A percentile compares a stretch with the other conserved stretches of the same genome.
phyloP scores from a whole-genome alignment of 208 protist species.

The Leishmania mexicana region DNA sequence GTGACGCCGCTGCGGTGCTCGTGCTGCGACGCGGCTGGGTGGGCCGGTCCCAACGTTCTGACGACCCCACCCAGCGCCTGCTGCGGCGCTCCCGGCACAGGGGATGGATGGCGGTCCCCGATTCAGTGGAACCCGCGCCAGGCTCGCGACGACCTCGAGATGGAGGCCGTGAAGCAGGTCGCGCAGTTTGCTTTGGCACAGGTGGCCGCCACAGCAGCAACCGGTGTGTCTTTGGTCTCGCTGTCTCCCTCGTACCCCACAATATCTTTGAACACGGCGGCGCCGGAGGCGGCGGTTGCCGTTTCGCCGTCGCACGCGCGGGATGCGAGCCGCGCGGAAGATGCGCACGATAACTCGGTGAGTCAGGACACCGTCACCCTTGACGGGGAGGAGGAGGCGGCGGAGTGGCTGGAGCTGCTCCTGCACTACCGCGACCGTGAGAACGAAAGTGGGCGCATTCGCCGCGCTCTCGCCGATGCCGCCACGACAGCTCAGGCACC shows the following conservation, averaged over 20 bases:
- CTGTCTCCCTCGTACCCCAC: neutral
- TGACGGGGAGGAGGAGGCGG: conserved; percentile 12
- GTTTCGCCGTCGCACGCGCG: neutral
- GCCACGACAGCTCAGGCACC: neutral
- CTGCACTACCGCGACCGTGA: conserved; percentile 44
- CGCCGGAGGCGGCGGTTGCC: neutral
- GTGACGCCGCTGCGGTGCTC: neutral
- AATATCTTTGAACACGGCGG: neutral
- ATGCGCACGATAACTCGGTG: neutral
- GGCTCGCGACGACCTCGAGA: conserved; percentile 26
- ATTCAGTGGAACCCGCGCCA: conserved; percentile 32
- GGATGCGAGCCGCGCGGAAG: neutral
- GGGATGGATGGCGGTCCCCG: conserved; percentile 27
- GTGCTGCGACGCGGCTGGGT: neutral
- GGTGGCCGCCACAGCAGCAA: neutral
- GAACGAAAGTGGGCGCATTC: conserved; percentile 31
- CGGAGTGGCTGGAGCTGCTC: conserved; percentile 38
- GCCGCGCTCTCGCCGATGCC: neutral
- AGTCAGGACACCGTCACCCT: neutral
- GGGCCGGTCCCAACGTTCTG: neutral
- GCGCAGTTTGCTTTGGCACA: conserved; percentile 20
- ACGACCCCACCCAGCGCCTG: neutral
- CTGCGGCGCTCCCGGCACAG: neutral
- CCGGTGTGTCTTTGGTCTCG: neutral
- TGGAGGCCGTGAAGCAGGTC: conserved; percentile 15